Base-by-base conservation (phyloP, 257 asterid genomes). In the Solanum rostratum region DNA sequence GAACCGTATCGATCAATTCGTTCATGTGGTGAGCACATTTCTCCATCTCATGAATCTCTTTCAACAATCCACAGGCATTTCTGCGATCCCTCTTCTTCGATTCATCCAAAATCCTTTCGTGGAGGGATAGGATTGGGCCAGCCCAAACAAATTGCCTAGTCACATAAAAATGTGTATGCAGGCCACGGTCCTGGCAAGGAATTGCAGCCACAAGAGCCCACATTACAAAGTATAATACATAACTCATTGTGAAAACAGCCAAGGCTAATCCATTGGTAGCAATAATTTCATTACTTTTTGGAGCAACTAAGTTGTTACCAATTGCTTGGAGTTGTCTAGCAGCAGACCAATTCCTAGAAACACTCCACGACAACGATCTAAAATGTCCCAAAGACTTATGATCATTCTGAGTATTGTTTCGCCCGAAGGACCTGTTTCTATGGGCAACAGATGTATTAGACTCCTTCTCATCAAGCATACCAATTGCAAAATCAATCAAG, bases 161-260 rank as follows among this genome's bases (percentile, higher is more conserved):
- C n/a, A 87, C 89, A 1, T 60, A 13, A 78, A 97, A 92, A 88
- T 95, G 96, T 1, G 93, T 86, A 50, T 94, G 97, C 1, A 97
- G 95, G 52, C 99, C 99, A 0, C 99, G 96, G 62, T 97, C 99
- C 76, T 97, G 99, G 80, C 99, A 97, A 1, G 99, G 99, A 54
- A 97, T 95, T 2, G 99, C 99, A 1, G 99, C 99, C 41, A 97
- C 99, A 4, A 97, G 94, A 18, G 95, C 93, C 98, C 98, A 97
- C 97, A 91, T 94, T 30, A 92, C 94, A 39, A 97, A 93, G 14
- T 95, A 71, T 22, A 95, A 88, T 84, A 94, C 97, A 66, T 93
- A 91, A 85, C 89, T 97, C 99, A 97, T 97, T 1, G 98, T 91
- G 86, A 86, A 97, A 85, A 94, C 93, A 50, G 93, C 96, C 16